Evolutionary conservation across 768 basidiomycete genomes (phyloP), one percentile per base, ranked within the genome.

Genomic region (Auricularia sp.): DNA sequence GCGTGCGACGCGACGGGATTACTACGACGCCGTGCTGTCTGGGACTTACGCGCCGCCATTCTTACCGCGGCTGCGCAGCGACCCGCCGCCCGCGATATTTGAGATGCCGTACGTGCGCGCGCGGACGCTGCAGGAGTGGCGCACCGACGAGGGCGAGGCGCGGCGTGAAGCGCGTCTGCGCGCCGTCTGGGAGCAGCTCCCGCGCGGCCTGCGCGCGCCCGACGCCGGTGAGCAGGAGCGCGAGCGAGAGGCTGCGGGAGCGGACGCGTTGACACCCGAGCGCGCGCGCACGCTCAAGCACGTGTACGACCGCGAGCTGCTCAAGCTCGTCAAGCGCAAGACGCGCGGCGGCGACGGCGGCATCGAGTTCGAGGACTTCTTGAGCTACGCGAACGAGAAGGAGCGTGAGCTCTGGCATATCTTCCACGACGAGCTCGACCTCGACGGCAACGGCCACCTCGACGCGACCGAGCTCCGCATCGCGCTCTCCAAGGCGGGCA

Each of bases 341-440:
- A 44, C 29, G 35, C 47, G 62, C 11, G 68, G 64, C 18, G 68
- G 54, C 34, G 64, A 70, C 73, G 68, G 29, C 75, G 78, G 80
- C 68, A 82, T 91, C 69, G 79, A 79, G 42, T 93, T 89, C 89
- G 80, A 80, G 63, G 84, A 85, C 67, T 92, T 93, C 74, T 82
- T 82, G 73, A 76, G 82, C 66, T 94, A 92, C 72, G 89, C 88
- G 56, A 83, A 88, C 67, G 81, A 81, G 64, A 94, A 94, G 76
- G 92, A 94, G 82, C 82, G 79, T 63, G 94, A 96, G 75, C 80
- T 97, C 24, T 97, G 95, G 95, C 80, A 84, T 62, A 86, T 94
- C 64, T 97, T 97, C 75, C 91, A 92, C 68, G 82, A 93, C 71
- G 90, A 94, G 70, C 82, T 97, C 61, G 95, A 96, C 77, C 78